These are phyloP conservation scores for Didymosphaeria variabile DNA, from an alignment of 2,329 filamentous ascomycete genomes.

Conservation along the genomic window DNA sequence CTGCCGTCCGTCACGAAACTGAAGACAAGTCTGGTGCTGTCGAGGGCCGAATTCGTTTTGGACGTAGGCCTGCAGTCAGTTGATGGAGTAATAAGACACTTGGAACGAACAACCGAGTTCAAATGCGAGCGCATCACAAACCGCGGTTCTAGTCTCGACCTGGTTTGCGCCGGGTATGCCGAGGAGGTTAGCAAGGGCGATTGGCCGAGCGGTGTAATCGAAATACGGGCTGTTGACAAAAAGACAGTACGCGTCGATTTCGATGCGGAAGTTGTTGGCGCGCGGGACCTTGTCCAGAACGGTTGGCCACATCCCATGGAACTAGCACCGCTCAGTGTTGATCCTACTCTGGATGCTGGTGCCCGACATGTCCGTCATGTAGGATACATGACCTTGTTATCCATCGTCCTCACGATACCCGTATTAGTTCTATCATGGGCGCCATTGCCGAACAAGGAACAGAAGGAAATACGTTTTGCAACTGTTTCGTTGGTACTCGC, in stretches of 20 bases:
- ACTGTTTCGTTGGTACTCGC: constrained; percentile 69
- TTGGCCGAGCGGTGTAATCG: constrained; percentile 36
- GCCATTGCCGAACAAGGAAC: constrained; percentile 56
- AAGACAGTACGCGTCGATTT: constrained; percentile 54
- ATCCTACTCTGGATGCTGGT: constrained; percentile 60
- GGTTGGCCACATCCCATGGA: constrained; percentile 33
- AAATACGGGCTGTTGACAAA: constrained; percentile 27
- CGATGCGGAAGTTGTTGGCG: constrained; percentile 59
- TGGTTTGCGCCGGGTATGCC: constrained; percentile 25
- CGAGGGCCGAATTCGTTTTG: constrained; percentile 71
- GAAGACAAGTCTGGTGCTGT: constrained; percentile 72
- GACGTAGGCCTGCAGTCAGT: constrained; percentile 42
- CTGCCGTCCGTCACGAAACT: constrained; percentile 63
- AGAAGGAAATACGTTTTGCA: constrained; percentile 57
- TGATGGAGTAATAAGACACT: constrained; percentile 58
- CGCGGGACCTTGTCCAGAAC: constrained; percentile 56
- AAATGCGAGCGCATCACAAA: constrained; percentile 57
- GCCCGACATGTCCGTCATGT: constrained; percentile 64
- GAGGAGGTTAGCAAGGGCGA: constrained; percentile 22
- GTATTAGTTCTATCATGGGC: constrained; percentile 74
- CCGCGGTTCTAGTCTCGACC: constrained; percentile 35
- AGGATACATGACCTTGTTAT: constrained; percentile 50
- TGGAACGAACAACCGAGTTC: constrained; percentile 70
- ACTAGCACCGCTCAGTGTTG: constrained; percentile 59
- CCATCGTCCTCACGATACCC: constrained; percentile 51